Conservation (phyloP, 1,139 yeast genomes). For the Martiniozyma asiatica region DNA sequence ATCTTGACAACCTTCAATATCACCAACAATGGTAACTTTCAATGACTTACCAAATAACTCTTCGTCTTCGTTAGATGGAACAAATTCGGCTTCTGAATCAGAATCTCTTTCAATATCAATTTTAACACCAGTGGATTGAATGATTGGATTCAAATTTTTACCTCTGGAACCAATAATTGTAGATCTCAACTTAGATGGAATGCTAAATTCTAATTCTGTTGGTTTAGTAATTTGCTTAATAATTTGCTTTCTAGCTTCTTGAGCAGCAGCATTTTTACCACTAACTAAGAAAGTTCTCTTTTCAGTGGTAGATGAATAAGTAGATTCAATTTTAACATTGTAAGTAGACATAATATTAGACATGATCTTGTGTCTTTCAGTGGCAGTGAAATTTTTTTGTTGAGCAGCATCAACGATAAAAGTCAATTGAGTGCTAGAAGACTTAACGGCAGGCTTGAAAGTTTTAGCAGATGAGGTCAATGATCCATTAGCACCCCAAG, state of each 20-base stretch:
- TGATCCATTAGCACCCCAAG: slow-evolving; percentile 18
- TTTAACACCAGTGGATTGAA: slow-evolving; percentile 57
- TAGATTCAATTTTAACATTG: slow-evolving; percentile 68
- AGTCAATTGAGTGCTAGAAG: slow-evolving; percentile 55
- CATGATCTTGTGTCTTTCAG: slow-evolving; percentile 56
- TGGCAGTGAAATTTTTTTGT: slow-evolving; percentile 50
- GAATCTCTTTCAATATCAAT: slow-evolving; percentile 56
- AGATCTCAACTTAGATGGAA: slow-evolving; percentile 74
- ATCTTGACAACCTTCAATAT: slow-evolving; percentile 64
- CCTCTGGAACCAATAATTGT: slow-evolving; percentile 88
- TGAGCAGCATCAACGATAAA: slow-evolving; percentile 59
- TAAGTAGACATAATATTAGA: slow-evolving; percentile 49
- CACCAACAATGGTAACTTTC: slow-evolving; percentile 67
- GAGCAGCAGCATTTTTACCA: slow-evolving; percentile 63
- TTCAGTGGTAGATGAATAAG: slow-evolving; percentile 65
- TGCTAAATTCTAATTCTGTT: slow-evolving; percentile 42
- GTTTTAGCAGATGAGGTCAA: slow-evolving; percentile 17
- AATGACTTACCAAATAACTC: slow-evolving; percentile 45
- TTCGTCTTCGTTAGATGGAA: slow-evolving; percentile 26
- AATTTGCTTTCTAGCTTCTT: slow-evolving; percentile 63
- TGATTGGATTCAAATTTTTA: slow-evolving; percentile 65
- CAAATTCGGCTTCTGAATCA: slow-evolving; percentile 16
- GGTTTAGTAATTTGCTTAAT: slow-evolving; percentile 72
- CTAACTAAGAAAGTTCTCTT: slow-evolving; percentile 77
- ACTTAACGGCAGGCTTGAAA: slow-evolving; percentile 26